Evolutionary conservation across 371 early-diverging fungal genomes (phyloP).

Genomic region (Actinomortierella ambigua): DNA sequence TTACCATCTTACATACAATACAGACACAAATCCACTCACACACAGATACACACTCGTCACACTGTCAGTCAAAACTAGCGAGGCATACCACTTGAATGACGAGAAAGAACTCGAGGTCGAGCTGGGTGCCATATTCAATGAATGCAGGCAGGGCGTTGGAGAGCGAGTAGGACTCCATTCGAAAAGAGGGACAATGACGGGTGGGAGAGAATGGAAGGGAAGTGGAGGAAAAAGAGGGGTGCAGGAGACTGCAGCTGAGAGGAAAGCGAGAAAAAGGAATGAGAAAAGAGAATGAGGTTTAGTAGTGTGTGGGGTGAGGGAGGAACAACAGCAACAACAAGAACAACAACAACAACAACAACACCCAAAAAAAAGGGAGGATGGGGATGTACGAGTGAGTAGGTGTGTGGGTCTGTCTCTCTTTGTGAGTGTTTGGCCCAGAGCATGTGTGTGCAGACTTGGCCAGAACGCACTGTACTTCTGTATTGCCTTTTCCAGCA

Average conservation of each 20-base stretch:
- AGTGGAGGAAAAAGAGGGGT: neutral
- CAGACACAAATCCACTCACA: neutral
- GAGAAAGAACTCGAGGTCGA: conserved; percentile 40
- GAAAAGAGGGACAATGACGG: neutral
- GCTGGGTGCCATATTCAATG: conserved; percentile 43
- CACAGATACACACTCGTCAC: neutral
- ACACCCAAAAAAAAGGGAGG: neutral
- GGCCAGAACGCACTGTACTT: too few relatives aligned
- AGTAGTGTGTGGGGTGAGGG: neutral
- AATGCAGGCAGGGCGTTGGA: conserved; percentile 39
- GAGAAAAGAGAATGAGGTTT: neutral
- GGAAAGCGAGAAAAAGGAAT: neutral
- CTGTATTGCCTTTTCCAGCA: too few relatives aligned
- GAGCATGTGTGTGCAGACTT: too few relatives aligned
- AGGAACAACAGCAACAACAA: neutral
- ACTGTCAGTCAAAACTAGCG: neutral
- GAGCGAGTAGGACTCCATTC: conserved; percentile 9
- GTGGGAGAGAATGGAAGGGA: neutral
- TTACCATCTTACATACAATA: too few relatives aligned
- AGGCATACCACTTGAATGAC: conserved; percentile 27
- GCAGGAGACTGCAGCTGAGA: too few relatives aligned
- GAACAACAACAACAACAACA: neutral
- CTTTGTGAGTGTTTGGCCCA: too few relatives aligned
- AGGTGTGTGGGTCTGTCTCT: conserved; percentile 1
- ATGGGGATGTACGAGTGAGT: neutral